Evolutionary conservation across 2,329 filamentous ascomycete species (phyloP).

Genomic region (Pyrenophora graminea): DNA sequence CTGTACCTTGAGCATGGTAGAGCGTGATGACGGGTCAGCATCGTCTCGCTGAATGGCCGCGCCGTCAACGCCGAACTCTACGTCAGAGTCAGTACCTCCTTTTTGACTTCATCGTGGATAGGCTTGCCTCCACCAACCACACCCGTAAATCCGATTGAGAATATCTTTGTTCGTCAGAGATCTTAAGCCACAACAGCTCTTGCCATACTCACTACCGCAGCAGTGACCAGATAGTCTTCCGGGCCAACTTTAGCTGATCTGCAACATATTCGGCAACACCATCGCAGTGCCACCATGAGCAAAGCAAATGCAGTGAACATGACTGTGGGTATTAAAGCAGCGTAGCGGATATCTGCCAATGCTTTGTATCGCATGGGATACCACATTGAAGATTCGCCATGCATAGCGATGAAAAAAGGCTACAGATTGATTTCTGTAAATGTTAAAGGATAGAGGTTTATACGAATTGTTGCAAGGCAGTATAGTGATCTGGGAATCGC

Average conservation of each 20-base stretch:
- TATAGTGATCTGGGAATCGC: neutral
- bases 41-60: neutral
- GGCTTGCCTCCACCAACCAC: slow-evolving; percentile 30
- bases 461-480: neutral
- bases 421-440: neutral
- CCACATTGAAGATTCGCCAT: slow-evolving; percentile 29
- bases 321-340: slow-evolving; percentile 32
- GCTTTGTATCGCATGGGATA: slow-evolving; percentile 27
- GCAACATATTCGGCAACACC: slow-evolving; percentile 31
- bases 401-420: slow-evolving; percentile 15
- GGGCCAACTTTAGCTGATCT: slow-evolving; percentile 11
- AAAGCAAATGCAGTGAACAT: slow-evolving; percentile 32
- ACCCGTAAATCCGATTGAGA: slow-evolving; percentile 35
- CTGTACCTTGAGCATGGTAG: slow-evolving; percentile 16
- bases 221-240: slow-evolving; percentile 38
- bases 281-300: slow-evolving; percentile 29
- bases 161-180: slow-evolving; percentile 20
- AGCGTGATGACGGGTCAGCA: slow-evolving; percentile 1
- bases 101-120: neutral
- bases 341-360: slow-evolving; percentile 26
- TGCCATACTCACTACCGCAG: slow-evolving; percentile 28
- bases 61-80: slow-evolving; percentile 17
- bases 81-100: neutral
- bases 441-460: neutral
- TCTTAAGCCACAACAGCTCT: no score